Conservation (phyloP, 2,329 filamentous ascomycete genomes). For the Dactylella cylindrospora region DNA sequence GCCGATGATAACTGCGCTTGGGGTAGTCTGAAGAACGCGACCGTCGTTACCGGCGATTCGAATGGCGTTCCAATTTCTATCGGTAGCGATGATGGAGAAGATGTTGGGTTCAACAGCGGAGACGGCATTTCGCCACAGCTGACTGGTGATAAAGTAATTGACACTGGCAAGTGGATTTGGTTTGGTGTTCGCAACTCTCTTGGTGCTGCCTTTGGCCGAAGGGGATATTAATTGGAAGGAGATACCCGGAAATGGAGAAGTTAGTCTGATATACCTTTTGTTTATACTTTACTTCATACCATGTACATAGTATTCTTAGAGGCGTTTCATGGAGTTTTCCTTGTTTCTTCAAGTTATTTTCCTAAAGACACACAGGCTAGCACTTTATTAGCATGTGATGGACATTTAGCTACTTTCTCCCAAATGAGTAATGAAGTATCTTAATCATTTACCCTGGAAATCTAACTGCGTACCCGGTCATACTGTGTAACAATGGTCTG, state of each 20-base stretch:
- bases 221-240: slow-evolving; percentile 13
- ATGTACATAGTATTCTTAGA: slow-evolving; percentile 31
- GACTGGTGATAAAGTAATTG: slow-evolving; percentile 28
- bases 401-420: no score
- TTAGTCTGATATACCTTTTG: slow-evolving; percentile 1
- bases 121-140: slow-evolving; percentile 24
- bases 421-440: no score
- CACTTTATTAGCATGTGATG: slow-evolving; percentile 21
- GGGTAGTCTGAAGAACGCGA: slow-evolving; percentile 38
- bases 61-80: slow-evolving; percentile 39
- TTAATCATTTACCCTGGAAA: no score
- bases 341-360: no score
- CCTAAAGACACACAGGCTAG: no score
- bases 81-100: neutral
- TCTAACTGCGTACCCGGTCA: no score
- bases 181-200: slow-evolving; percentile 24
- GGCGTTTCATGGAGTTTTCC: slow-evolving; percentile 9
- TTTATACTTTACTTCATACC: slow-evolving; percentile 1
- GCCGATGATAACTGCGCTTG: slow-evolving; percentile 14
- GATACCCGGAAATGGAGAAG: no score
- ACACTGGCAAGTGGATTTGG: slow-evolving; percentile 30
- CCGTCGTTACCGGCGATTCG: slow-evolving; percentile 24
- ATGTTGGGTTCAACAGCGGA: slow-evolving; percentile 20
- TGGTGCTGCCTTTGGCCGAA: slow-evolving; percentile 7
- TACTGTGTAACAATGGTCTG: no score